Base-by-base conservation (phyloP, 2,329 filamentous ascomycete species). In the Alternaria ventricosa region DNA sequence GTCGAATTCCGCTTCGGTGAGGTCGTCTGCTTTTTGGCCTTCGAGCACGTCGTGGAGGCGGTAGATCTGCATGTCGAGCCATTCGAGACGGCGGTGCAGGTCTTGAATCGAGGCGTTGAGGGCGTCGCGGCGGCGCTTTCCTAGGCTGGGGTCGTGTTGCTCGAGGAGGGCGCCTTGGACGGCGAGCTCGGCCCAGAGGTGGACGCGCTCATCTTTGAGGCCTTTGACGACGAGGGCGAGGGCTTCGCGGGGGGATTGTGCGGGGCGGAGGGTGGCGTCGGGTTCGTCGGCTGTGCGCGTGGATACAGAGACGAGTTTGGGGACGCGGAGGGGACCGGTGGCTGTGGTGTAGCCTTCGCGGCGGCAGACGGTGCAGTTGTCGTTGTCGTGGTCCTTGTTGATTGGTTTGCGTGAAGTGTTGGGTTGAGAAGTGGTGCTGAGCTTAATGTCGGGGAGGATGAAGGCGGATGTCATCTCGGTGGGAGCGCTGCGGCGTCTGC, bases 201-300 rank as follows among this genome's bases (percentile, higher is more conserved):
- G 92, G 12, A 86, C 85, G 47, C 94, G 86, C 78, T 97, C 94
- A 75, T 96, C 93, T 70, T 92, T 86, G 4, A 96, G 83, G 8
- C 89, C 87, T 80, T 96, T 96, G 77, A 97, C 90, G 22, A 97
- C 92, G n/a, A 90, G 88, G 8, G 92, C 91, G 23, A 97, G 87
- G 10, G 93, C 93, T 46, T 90, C 81, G 5, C 87, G 88, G 0
- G 93, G 93, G 1, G 88, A 82, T 73, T 92, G 90, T 1, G 90
- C 74, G 3, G 84, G 88, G 0, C 88, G 87, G 50, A 89, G 75
- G 0, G 88, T 90, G 1, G 85, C 85, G 55, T 88, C 86, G n/a
- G 85, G 82, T 53, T 87, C 84, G 64, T 87, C 83, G 5, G 78
- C 76, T 77, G 82, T 83, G 54, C 85, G 84, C 22, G 83, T 78